phyloP scores from a whole-genome alignment of 345 rosid species.

The Excoecaria agallocha region DNA sequence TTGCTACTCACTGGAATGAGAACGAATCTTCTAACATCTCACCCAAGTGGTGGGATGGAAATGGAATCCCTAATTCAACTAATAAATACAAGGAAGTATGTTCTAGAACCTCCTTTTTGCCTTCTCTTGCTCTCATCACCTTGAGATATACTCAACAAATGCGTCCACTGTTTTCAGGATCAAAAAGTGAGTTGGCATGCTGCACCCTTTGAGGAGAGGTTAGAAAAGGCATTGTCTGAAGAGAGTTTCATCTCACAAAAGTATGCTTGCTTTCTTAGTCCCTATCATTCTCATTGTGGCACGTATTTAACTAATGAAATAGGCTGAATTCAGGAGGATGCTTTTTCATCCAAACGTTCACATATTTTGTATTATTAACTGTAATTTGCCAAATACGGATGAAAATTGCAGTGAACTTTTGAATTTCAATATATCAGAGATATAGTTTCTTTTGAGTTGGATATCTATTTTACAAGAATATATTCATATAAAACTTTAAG shows the following conservation, averaged over 20 bases:
- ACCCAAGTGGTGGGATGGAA: constrained; percentile 95
- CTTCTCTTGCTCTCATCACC: background rate
- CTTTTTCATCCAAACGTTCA: too few species aligned
- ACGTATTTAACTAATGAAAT: background rate
- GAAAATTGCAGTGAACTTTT: too few species aligned
- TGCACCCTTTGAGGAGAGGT: constrained; percentile 92
- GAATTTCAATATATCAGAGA: background rate
- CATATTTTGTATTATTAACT: too few species aligned
- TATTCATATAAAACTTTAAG: background rate
- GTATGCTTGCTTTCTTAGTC: constrained; percentile 28
- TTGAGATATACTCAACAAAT: background rate
- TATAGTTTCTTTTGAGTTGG: background rate
- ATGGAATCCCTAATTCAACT: constrained; percentile 94
- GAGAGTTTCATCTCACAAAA: constrained; percentile 51
- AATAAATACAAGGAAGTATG: constrained; percentile 91
- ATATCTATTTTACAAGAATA: background rate
- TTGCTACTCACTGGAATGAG: constrained; percentile 87
- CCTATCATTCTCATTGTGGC: background rate
- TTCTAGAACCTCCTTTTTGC: background rate
- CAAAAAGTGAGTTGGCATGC: constrained; percentile 99
- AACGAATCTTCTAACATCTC: constrained; percentile 46
- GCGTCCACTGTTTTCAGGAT: constrained; percentile 51
- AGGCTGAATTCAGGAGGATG: background rate
- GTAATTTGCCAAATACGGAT: too few species aligned
- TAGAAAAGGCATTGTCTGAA: constrained; percentile 89